Evolutionary conservation across 2,329 filamentous ascomycete species (phyloP), one percentile per base, ranked within the genome.

Genomic region (Fusarium sp.): DNA sequence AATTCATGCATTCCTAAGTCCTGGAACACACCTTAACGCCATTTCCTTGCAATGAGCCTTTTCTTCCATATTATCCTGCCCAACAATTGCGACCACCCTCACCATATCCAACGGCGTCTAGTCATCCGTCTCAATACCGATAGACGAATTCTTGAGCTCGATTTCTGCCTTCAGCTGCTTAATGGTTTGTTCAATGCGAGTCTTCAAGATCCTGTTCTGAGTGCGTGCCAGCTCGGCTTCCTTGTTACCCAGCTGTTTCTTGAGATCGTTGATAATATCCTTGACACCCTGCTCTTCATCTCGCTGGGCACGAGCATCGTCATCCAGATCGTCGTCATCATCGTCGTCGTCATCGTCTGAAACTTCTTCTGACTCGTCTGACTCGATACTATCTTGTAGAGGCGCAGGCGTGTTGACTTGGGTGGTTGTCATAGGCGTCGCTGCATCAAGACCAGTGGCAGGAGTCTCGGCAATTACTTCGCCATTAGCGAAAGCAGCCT

Each of bases 221-320:
- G 82, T 82, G 42, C 77, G 79, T 19, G 79, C 78, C 50, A 85
- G 78, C 69, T 86, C 82, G 7, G 77, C 78, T 70, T 85, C 80
- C 56, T 83, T 80, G 37, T 78, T 77, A 39, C 80, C 79, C 19
- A 88, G 81, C 72, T 85, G 81, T 74, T 82, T 85, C 76, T 86
- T 81, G 61, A 89, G 80, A 53, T 85, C 82, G 50, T 82, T 79
- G 53, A 88, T 84, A 67, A 88, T 86, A 70, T 85, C 85, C 70
- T 84, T 83, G 65, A 87, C 83, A 64, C 86, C 85, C 67, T 86
- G 83, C 65, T 84, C 81, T 65, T 87, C 83, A 48, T 86, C 84
- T 21, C 81, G 79, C 56, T 81, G 79, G 6, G 83, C 83, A 43
- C 83, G 81, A 62, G 85, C 80, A 51, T 88, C 86, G 26, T 86